Percentiles rank a stretch among this genome's conserved stretches.
phyloP scores from a whole-genome alignment of 805 yeast genomes.

The Kazachstania taianensis region DNA sequence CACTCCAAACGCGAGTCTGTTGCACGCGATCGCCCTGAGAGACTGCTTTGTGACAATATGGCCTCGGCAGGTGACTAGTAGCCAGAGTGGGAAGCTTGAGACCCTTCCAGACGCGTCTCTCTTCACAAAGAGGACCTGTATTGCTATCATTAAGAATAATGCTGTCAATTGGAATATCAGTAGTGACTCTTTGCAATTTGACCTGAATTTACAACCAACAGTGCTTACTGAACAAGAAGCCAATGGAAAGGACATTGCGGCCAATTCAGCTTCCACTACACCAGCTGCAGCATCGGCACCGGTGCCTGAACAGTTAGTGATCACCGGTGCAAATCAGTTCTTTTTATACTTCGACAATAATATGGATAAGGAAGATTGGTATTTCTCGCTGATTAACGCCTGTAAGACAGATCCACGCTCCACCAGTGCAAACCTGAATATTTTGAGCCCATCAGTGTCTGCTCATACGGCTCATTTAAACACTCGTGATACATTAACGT shows the following conservation, averaged over 20 bases:
- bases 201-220: not conserved
- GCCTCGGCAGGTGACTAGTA: conserved; percentile 72
- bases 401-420: conserved; percentile 37
- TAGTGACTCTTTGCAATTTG: not conserved
- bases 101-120: conserved; percentile 45
- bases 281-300: not conserved
- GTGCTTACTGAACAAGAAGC: not conserved
- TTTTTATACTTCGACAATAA: conserved; percentile 71
- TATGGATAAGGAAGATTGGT: conserved; percentile 86
- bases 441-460: conserved; percentile 46
- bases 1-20: conserved; percentile 36
- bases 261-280: not conserved
- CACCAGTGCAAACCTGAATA: conserved; percentile 20
- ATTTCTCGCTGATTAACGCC: conserved; percentile 73
- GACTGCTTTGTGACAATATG: conserved; percentile 66
- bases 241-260: no score
- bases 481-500: conserved; percentile 58
- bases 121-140: conserved; percentile 71
- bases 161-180: conserved; percentile 6
- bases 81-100: no score
- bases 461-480: conserved; percentile 68
- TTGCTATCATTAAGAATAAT: conserved; percentile 52
- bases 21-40: conserved; percentile 67
- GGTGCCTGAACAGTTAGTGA: not conserved
- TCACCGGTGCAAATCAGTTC: conserved; percentile 26